Percentiles rank a stretch among this genome's conserved stretches.
phyloP scores from a whole-genome alignment of 2,329 filamentous ascomycete species.

The Colletotrichum melonis region DNA sequence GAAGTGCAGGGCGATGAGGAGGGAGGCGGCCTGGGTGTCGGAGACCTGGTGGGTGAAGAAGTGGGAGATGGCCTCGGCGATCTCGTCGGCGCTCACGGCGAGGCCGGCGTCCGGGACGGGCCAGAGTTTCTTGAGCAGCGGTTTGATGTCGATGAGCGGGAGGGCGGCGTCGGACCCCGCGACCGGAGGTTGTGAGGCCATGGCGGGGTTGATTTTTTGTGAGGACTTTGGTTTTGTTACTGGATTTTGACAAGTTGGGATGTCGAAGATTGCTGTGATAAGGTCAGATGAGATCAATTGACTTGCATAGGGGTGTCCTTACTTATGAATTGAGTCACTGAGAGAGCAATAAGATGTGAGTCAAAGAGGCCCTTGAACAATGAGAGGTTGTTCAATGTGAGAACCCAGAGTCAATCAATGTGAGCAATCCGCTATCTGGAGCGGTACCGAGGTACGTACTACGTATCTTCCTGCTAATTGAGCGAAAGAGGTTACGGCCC shows the following conservation, averaged over 20 bases:
- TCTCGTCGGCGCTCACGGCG: slow-evolving; percentile 78
- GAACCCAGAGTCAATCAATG: not conserved
- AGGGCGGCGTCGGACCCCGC: slow-evolving; percentile 43
- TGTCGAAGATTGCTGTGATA: not conserved
- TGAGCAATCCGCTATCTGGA: slow-evolving; percentile 11
- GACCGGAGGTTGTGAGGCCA: slow-evolving; percentile 45
- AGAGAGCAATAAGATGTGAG: slow-evolving; percentile 15
- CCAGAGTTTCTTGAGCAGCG: slow-evolving; percentile 80
- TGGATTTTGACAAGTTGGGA: not conserved
- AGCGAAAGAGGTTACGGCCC: slow-evolving; percentile 6
- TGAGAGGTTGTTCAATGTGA: not conserved
- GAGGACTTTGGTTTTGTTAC: not conserved
- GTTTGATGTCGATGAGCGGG: slow-evolving; percentile 69
- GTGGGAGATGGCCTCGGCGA: slow-evolving; percentile 88
- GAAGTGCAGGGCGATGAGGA: slow-evolving; percentile 93
- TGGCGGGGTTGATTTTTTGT: slow-evolving; percentile 32
- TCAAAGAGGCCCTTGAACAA: slow-evolving; percentile 5
- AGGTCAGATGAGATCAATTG: not conserved
- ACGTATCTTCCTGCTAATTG: too few species aligned
- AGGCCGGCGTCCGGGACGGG: slow-evolving; percentile 57
- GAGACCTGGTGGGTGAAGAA: slow-evolving; percentile 93
- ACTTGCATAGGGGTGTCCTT: not conserved
- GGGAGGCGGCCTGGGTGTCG: slow-evolving; percentile 86
- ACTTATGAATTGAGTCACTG: not conserved
- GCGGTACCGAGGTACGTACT: not conserved